These are phyloP conservation scores for Sutorius australiensis DNA, from an alignment of 768 basidiomycete genomes.

Conservation along the genomic window DNA sequence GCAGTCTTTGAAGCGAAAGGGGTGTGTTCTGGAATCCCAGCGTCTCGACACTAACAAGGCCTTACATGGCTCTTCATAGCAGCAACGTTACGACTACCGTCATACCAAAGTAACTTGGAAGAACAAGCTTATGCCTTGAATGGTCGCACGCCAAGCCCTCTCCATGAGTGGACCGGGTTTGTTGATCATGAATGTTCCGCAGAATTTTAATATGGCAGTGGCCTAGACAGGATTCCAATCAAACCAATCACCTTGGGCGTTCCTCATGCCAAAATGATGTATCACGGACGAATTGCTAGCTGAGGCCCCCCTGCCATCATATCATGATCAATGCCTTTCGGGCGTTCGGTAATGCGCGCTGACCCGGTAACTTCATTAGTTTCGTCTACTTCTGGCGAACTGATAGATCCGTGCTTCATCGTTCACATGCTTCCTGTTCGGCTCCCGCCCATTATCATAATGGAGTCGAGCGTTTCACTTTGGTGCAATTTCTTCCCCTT, in stretches of 20 bases:
- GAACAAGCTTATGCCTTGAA: too few species aligned
- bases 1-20: neutral
- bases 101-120: too few species aligned
- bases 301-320: neutral
- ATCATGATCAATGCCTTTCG: neutral
- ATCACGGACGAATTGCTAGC: neutral
- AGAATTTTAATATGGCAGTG: neutral
- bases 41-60: neutral
- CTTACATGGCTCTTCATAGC: neutral
- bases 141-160: neutral
- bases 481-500: neutral
- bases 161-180: neutral
- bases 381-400: neutral
- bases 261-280: neutral
- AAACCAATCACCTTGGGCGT: too few species aligned
- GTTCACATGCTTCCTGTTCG: neutral
- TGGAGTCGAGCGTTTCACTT: neutral
- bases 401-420: neutral
- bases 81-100: neutral
- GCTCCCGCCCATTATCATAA: slow-evolving; percentile 4
- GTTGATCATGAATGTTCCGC: neutral
- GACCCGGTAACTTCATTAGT: neutral
- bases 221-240: neutral
- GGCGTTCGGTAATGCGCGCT: neutral
- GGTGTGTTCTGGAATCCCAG: neutral